Conservation (phyloP, 2,329 filamentous ascomycete species). For the Clarireedia paspali region DNA sequence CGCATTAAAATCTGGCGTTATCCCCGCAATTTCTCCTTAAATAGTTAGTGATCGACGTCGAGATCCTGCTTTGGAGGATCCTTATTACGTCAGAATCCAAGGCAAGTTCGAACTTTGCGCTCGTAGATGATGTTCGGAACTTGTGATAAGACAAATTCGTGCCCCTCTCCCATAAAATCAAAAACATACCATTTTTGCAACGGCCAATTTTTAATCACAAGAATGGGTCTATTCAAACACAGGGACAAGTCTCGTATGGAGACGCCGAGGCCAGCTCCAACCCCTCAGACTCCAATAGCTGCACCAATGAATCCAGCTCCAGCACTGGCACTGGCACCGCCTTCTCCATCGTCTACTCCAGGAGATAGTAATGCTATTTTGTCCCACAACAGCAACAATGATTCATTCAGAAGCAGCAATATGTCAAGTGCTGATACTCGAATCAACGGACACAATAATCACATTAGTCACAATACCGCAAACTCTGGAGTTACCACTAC, state of each 20-base stretch:
- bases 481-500: not conserved
- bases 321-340: too few relatives aligned
- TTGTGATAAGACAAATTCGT: too few relatives aligned
- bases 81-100: too few relatives aligned
- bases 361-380: not conserved
- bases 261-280: too few relatives aligned
- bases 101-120: too few relatives aligned
- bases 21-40: too few relatives aligned
- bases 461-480: not conserved
- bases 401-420: constrained; percentile 8
- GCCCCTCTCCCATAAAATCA: too few relatives aligned
- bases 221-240: constrained; percentile 9
- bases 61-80: too few relatives aligned
- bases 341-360: not conserved
- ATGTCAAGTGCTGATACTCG: constrained; percentile 9
- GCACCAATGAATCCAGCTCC: not conserved
- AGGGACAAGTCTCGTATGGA: constrained; percentile 2
- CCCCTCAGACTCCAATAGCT: not conserved
- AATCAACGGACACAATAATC: constrained; percentile 1
- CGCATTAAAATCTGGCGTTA: too few relatives aligned
- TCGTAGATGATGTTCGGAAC: too few relatives aligned
- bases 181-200: too few relatives aligned
- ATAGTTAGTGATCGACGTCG: too few relatives aligned
- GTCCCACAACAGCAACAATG: constrained; percentile 1
- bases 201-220: not conserved